A percentile compares a stretch with the other conserved stretches of the same genome.
These are phyloP conservation scores for Pythium brassicae DNA, from an alignment of 352 stramenopile species.

Conservation along the genomic window DNA sequence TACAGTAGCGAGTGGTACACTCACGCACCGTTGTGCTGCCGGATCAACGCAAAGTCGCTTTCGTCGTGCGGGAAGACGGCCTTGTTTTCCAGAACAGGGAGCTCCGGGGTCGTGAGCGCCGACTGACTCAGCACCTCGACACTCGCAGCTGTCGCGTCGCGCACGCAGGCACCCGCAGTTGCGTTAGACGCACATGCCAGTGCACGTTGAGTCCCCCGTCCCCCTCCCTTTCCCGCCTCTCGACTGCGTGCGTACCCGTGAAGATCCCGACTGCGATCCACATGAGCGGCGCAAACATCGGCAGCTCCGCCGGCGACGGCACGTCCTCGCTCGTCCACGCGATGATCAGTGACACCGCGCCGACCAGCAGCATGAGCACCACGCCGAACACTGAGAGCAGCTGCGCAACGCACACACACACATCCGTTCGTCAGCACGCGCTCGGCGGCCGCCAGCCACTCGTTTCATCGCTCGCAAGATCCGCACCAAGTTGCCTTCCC, in stretches of 20 bases:
- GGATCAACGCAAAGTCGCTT: conserved; percentile 54
- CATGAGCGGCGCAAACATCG: conserved; percentile 78
- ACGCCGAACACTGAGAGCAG: conserved; percentile 66
- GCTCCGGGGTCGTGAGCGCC: conserved; percentile 13
- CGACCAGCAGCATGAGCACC: conserved; percentile 65
- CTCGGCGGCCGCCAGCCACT: neutral
- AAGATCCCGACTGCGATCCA: conserved; percentile 80
- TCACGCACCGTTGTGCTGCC: conserved; percentile 30
- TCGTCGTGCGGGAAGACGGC: conserved; percentile 49
- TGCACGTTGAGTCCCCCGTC: too few species aligned
- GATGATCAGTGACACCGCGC: conserved; percentile 49
- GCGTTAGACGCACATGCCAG: too few species aligned
- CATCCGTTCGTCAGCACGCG: neutral
- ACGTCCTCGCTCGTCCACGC: conserved; percentile 51
- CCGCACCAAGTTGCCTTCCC: conserved; percentile 53
- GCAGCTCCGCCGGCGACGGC: conserved; percentile 38
- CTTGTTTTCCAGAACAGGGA: conserved; percentile 56
- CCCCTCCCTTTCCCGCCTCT: too few species aligned
- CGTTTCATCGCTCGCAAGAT: neutral
- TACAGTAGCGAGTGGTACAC: neutral
- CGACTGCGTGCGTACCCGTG: conserved; percentile 40
- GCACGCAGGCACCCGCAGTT: too few species aligned
- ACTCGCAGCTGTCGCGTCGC: conserved; percentile 43
- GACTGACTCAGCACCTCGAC: conserved; percentile 38
- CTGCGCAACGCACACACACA: conserved; percentile 15